These are phyloP conservation scores for Wickerhamomyces sp. DNA, from an alignment of 1,139 yeast genomes.

Conservation along the genomic window DNA sequence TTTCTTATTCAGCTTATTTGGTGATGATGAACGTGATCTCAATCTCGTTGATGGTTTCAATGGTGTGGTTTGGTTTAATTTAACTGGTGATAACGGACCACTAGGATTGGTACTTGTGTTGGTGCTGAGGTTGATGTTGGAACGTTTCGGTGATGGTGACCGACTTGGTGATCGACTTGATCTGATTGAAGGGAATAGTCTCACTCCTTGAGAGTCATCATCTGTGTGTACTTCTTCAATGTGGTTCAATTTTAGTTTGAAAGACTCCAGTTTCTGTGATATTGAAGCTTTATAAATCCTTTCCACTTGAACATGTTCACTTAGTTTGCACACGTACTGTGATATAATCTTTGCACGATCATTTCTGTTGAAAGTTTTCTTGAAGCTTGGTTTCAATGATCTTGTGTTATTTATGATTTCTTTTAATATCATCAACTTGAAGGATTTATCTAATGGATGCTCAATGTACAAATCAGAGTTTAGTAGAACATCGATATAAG, in stretches of 20 bases:
- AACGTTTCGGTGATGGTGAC: conserved; percentile 16
- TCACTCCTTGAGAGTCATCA: conserved; percentile 16
- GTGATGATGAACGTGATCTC: conserved; percentile 17
- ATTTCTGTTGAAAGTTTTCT: conserved; percentile 29
- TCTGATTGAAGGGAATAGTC: conserved; percentile 17
- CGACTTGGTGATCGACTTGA: too few species aligned
- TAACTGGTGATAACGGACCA: conserved; percentile 14
- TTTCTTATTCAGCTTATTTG: conserved; percentile 21
- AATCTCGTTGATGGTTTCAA: too few species aligned
- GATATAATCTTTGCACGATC: conserved; percentile 44
- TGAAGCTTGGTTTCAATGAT: conserved; percentile 17
- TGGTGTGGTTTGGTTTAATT: too few species aligned
- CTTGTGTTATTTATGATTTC: conserved; percentile 28
- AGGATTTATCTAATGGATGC: conserved; percentile 36
- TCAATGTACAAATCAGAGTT: conserved; percentile 49
- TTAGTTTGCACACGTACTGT: conserved; percentile 44
- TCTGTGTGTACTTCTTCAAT: conserved; percentile 13
- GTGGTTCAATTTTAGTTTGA: conserved; percentile 7
- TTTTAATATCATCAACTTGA: conserved; percentile 32
- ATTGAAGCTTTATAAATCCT: conserved; percentile 47
- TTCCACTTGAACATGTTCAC: conserved; percentile 59
- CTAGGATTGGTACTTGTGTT: conserved; percentile 3
- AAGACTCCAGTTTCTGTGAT: conserved; percentile 22
- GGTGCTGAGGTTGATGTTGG: not conserved
- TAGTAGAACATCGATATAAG: conserved; percentile 36